Conservation (phyloP, 148 eudicot species). For the Amaranthus hypochondriacus region DNA sequence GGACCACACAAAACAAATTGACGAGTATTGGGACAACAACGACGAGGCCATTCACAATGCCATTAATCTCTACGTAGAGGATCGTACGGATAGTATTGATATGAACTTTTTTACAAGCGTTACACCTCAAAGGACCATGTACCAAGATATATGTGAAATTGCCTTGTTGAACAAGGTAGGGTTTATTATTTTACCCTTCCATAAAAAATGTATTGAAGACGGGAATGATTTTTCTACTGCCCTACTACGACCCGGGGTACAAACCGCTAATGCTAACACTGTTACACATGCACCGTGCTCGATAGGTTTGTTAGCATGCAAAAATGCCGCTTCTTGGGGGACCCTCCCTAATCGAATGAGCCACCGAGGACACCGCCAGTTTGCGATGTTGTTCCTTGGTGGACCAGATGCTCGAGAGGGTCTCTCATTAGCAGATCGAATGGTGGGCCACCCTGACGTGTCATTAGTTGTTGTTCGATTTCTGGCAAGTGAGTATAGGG, state of each 20-base stretch:
- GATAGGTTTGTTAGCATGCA: conserved; percentile 60
- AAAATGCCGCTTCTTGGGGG: conserved; percentile 21
- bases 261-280: conserved; percentile 39
- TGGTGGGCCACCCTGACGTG: conserved; percentile 40
- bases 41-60: conserved; percentile 53
- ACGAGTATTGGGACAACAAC: conserved; percentile 32
- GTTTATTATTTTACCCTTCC: conserved; percentile 59
- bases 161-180: conserved; percentile 51
- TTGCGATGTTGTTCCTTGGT: conserved; percentile 68
- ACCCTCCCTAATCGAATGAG: background rate
- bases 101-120: conserved; percentile 51
- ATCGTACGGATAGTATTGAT: conserved; percentile 28
- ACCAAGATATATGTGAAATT: conserved; percentile 79
- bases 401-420: conserved; percentile 85
- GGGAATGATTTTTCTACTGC: background rate
- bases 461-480: conserved; percentile 57
- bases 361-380: conserved; percentile 23
- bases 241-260: conserved; percentile 21
- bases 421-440: conserved; percentile 56
- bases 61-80: conserved; percentile 38
- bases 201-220: conserved; percentile 27
- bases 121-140: conserved; percentile 63
- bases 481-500: conserved; percentile 36
- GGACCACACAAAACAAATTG: conserved; percentile 49
- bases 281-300: conserved; percentile 79